phyloP scores from a whole-genome alignment of 345 rosid species.

The Acer negundo region DNA sequence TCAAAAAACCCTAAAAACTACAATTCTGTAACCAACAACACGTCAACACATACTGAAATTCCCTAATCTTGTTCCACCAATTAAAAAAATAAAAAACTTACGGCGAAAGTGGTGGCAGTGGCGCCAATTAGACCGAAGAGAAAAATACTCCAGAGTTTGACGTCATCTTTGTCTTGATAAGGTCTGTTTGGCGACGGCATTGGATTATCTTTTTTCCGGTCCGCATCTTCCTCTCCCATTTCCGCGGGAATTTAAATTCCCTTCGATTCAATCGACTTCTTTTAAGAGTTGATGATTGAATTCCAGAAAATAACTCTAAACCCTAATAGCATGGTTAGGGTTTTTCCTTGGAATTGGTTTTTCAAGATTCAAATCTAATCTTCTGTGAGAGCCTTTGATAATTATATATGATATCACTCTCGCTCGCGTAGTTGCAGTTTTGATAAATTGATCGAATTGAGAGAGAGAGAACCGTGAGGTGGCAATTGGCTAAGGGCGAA shows the following conservation, averaged over 20 bases:
- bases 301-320: constrained; percentile 24
- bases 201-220: constrained; percentile 37
- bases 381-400: constrained; percentile 2
- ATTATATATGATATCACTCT: too few species aligned
- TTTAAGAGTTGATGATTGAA: not conserved
- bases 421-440: not conserved
- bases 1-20: not conserved
- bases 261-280: not conserved
- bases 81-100: constrained; percentile 30
- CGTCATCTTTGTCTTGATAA: constrained; percentile 41
- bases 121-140: constrained; percentile 82
- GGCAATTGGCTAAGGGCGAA: not conserved
- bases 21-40: not conserved
- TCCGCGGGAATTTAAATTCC: not conserved
- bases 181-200: constrained; percentile 37
- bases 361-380: not conserved
- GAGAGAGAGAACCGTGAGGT: not conserved
- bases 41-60: not conserved
- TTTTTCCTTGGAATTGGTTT: not conserved
- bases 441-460: not conserved
- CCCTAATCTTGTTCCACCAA: not conserved
- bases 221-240: constrained; percentile 51
- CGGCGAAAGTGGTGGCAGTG: constrained; percentile 88
- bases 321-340: constrained; percentile 31
- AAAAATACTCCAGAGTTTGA: constrained; percentile 76